Evolutionary conservation across 1,284 basidiomycete genomes (phyloP), one percentile per base, ranked within the genome.

Genomic region (Wallemia mellicola): DNA sequence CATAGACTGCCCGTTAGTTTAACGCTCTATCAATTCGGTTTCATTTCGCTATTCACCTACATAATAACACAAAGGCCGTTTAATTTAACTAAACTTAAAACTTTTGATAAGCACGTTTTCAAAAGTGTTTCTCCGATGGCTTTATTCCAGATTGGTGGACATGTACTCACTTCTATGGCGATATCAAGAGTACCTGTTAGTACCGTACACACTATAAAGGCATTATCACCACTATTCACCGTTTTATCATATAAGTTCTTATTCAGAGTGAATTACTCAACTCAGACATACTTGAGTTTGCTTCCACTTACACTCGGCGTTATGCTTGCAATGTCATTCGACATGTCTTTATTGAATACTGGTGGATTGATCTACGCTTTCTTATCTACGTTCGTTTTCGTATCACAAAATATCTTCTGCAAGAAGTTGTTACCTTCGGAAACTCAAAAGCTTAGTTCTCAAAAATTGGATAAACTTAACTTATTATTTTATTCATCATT

Each of bases 171-270:
- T 27, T 91, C 86, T 64, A 82, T 98, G 72, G 94, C 92, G 24
- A 96, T 98, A 63, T 86, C 86, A 38, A 76, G 88, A 60, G 94
- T 96, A 62, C 88, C 86, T 2, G 92, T 98, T 60, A 89, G 86
- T 73, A 98, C 94, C 0, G 89, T 96, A 25, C 94, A 99, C 68
- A 98, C 92, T 28, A 95, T 96, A 72, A 96, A 96, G 80, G 92
- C 94, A 0, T 73, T 98, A 58, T 95, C 89, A 0, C 92, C 94
- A 0, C 75, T 98, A 27, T 96, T 98, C 72, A 99, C 92, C 1
- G 92, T 99, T 28, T 78, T 85, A 2, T 86, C 88, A 1, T 99
- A 98, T 69, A 87, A 86, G 2, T 71, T 89, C 58, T 73, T 98
- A 24, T 98, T 96, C 68, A 78, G 83, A 61, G 91, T 96, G 27